phyloP scores from a whole-genome alignment of 345 rosid genomes.

The Populus simonii region DNA sequence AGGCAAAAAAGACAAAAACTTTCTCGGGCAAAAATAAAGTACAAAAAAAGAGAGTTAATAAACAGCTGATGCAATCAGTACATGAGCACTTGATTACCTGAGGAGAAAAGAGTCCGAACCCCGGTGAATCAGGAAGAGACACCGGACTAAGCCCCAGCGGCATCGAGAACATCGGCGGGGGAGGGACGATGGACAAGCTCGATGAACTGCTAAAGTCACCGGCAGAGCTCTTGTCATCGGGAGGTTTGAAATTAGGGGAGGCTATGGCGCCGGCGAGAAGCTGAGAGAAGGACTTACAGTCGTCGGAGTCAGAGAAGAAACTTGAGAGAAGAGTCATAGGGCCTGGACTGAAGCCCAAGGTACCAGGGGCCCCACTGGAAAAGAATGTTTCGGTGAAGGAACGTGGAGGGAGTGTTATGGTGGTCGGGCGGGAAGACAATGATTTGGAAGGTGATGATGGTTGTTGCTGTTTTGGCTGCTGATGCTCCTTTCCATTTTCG shows the following conservation, averaged over 20 bases:
- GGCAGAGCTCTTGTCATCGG: slow-evolving; percentile 14
- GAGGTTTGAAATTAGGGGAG: slow-evolving; percentile 39
- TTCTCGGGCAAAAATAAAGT: background rate
- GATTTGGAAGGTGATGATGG: slow-evolving; percentile 30
- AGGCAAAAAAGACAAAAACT: background rate
- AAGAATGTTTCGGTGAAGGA: slow-evolving; percentile 40
- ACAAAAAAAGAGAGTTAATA: background rate
- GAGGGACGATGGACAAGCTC: slow-evolving; percentile 44
- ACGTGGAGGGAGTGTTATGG: slow-evolving; percentile 59
- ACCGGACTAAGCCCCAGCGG: slow-evolving; percentile 55
- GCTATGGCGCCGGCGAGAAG: slow-evolving; percentile 80
- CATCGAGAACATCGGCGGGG: slow-evolving; percentile 47
- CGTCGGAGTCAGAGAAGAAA: slow-evolving; percentile 68
- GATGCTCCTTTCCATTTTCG: slow-evolving; percentile 26
- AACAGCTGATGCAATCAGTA: background rate
- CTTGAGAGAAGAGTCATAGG: slow-evolving; percentile 84
- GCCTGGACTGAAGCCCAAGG: slow-evolving; percentile 73
- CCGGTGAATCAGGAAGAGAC: slow-evolving; percentile 61
- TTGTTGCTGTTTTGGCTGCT: background rate
- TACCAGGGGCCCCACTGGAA: slow-evolving; percentile 21
- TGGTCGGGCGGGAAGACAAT: slow-evolving; percentile 39
- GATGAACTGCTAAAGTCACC: slow-evolving; percentile 36
- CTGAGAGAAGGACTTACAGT: slow-evolving; percentile 69
- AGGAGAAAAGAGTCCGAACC: slow-evolving; percentile 54
- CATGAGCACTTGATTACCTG: slow-evolving; percentile 38